Evolutionary conservation across 2,329 filamentous ascomycete genomes (phyloP).

Genomic region (Zalaria obscura): DNA sequence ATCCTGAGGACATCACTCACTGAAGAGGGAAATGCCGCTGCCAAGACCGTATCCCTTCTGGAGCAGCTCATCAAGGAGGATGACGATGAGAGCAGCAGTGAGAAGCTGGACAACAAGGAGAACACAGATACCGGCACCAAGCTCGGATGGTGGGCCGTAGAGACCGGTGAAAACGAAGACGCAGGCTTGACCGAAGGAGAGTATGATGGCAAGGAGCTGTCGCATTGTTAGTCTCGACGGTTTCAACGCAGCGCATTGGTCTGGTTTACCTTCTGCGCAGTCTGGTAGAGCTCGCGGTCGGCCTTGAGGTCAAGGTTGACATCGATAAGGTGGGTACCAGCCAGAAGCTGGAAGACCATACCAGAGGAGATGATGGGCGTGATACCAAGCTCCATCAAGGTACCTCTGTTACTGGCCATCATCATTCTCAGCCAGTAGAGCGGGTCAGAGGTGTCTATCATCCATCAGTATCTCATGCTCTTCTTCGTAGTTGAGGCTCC

Average conservation of each 20-base stretch:
- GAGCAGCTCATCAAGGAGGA: constrained; percentile 94
- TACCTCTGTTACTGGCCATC: constrained; percentile 77
- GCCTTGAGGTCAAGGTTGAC: constrained; percentile 99
- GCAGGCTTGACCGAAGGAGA: constrained; percentile 93
- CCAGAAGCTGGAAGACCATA: constrained; percentile 99
- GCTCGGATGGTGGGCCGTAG: constrained; percentile 90
- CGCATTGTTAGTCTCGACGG: constrained; percentile 1
- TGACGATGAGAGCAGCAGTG: constrained; percentile 94
- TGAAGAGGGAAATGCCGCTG: constrained; percentile 98
- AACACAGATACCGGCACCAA: constrained; percentile 95
- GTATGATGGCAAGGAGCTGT: constrained; percentile 74
- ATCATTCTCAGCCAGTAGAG: constrained; percentile 99
- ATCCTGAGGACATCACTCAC: neutral
- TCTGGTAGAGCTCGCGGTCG: constrained; percentile 99
- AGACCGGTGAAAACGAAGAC: constrained; percentile 98
- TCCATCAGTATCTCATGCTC: constrained; percentile 6
- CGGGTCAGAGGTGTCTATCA: constrained; percentile 70
- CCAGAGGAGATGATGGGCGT: constrained; percentile 98
- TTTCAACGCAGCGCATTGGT: neutral
- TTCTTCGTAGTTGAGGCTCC: constrained; percentile 1
- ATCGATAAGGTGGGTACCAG: constrained; percentile 98
- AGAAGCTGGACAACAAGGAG: constrained; percentile 96
- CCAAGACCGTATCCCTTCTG: constrained; percentile 99
- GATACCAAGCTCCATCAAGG: constrained; percentile 36
- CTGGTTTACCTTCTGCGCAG: constrained; percentile 62